A percentile compares a stretch with the other conserved stretches of the same genome.
Conservation (phyloP, 352 stramenopile species). For the Pythium aristosporum region DNA sequence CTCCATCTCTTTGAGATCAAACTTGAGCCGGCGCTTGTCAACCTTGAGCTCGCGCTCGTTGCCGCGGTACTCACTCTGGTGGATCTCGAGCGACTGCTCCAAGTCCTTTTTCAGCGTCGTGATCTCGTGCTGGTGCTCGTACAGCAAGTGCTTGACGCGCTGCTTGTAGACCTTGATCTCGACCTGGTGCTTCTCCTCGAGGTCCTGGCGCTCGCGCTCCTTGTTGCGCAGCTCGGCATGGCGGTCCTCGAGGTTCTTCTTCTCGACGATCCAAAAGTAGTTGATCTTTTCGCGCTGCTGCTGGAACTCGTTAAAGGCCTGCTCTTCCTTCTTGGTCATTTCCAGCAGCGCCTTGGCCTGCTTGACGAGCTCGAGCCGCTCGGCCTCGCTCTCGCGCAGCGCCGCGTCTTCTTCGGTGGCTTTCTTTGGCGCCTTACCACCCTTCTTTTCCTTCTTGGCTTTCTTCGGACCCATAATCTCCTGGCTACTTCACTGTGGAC, state of each 20-base stretch:
- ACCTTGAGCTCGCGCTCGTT: slow-evolving; percentile 87
- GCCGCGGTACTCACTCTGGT: slow-evolving; percentile 88
- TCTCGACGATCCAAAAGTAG: slow-evolving; percentile 97
- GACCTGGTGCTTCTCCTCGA: slow-evolving; percentile 94
- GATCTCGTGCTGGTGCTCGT: slow-evolving; percentile 94
- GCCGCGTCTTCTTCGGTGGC: slow-evolving; percentile 55
- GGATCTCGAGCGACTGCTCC: slow-evolving; percentile 88
- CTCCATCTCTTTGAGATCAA: slow-evolving; percentile 92
- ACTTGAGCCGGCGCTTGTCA: slow-evolving; percentile 87
- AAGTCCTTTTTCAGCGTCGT: slow-evolving; percentile 89
- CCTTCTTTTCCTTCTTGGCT: slow-evolving; percentile 64
- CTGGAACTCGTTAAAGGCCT: slow-evolving; percentile 95
- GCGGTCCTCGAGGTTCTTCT: slow-evolving; percentile 95
- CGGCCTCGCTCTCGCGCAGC: slow-evolving; percentile 59
- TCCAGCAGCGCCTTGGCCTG: slow-evolving; percentile 75
- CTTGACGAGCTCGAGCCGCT: slow-evolving; percentile 72
- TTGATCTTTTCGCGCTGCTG: slow-evolving; percentile 96
- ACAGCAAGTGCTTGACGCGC: slow-evolving; percentile 94
- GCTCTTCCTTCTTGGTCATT: slow-evolving; percentile 88
- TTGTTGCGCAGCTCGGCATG: slow-evolving; percentile 93
- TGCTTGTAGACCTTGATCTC: slow-evolving; percentile 98
- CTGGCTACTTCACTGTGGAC: background rate
- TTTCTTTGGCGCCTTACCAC: slow-evolving; percentile 45
- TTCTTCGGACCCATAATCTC: slow-evolving; percentile 65
- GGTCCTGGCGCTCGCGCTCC: slow-evolving; percentile 92